Evolutionary conservation across 1,284 basidiomycete species (phyloP).

Genomic region (Cryptococcus sp.): DNA sequence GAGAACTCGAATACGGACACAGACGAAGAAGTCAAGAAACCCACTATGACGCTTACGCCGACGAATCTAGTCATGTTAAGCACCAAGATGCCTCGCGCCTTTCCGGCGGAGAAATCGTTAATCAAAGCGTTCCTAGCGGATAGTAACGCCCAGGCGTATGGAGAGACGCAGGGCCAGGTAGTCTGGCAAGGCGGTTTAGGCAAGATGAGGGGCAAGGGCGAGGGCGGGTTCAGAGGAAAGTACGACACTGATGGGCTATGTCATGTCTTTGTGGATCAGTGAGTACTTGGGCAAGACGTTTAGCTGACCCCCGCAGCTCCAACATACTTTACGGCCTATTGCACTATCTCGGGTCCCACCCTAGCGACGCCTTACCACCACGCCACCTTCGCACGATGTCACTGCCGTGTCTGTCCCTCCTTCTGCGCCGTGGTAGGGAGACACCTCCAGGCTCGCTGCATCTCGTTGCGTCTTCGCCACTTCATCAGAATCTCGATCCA

Average conservation of each 20-base stretch:
- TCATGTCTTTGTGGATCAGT: slow-evolving; percentile 88
- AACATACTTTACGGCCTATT: slow-evolving; percentile 80
- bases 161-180: slow-evolving; percentile 32
- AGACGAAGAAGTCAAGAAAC: slow-evolving; percentile 10
- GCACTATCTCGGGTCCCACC: slow-evolving; percentile 51
- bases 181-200: slow-evolving; percentile 43
- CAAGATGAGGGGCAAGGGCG: slow-evolving; percentile 25
- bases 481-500: slow-evolving; percentile 70
- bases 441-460: slow-evolving; percentile 65
- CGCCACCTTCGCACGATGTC: slow-evolving; percentile 59
- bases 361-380: slow-evolving; percentile 24
- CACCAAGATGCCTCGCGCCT: slow-evolving; percentile 21
- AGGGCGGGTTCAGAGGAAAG: slow-evolving; percentile 26
- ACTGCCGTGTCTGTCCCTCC: slow-evolving; percentile 67
- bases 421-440: slow-evolving; percentile 71
- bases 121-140: slow-evolving; percentile 25
- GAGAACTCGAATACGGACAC: background rate
- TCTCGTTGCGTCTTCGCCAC: slow-evolving; percentile 74
- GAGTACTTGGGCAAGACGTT: slow-evolving; percentile 34
- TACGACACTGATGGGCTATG: slow-evolving; percentile 62
- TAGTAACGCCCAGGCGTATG: slow-evolving; percentile 20
- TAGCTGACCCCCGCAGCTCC: slow-evolving; percentile 58
- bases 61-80: slow-evolving; percentile 17
- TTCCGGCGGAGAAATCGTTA: slow-evolving; percentile 22
- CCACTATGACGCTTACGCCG: slow-evolving; percentile 19